Percentiles rank a stretch among this genome's conserved stretches.
Conservation (phyloP, 306 rosid genomes). For the Quercus agrifolia region DNA sequence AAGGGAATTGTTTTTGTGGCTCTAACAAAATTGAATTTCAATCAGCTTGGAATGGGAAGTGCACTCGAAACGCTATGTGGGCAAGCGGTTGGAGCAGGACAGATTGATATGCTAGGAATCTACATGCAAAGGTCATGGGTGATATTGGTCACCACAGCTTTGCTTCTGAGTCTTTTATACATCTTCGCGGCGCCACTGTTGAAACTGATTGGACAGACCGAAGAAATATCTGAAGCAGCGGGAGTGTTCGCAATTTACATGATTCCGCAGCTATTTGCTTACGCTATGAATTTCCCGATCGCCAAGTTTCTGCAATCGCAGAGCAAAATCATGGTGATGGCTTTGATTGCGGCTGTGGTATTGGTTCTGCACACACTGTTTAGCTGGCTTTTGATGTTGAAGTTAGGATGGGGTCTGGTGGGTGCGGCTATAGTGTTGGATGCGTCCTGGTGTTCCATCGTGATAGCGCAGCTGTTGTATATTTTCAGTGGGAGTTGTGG, state of each 20-base stretch:
- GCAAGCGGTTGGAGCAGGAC: constrained; percentile 83
- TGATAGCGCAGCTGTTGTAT: constrained; percentile 56
- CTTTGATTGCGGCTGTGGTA: constrained; percentile 53
- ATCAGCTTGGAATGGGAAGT: constrained; percentile 89
- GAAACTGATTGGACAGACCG: constrained; percentile 58
- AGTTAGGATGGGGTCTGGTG: constrained; percentile 58
- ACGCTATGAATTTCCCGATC: constrained; percentile 70
- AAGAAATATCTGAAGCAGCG: constrained; percentile 61
- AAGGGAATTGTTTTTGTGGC: no score
- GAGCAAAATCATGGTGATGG: constrained; percentile 90
- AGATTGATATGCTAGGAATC: constrained; percentile 69
- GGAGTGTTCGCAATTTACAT: constrained; percentile 71
- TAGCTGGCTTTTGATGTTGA: constrained; percentile 73
- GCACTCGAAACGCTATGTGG: constrained; percentile 92
- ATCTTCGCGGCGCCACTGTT: constrained; percentile 53
- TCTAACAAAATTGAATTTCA: background rate
- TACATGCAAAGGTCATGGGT: constrained; percentile 95
- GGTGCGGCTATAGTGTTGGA: constrained; percentile 77
- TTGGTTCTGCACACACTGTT: constrained; percentile 56
- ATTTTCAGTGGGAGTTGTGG: constrained; percentile 60
- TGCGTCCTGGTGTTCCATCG: constrained; percentile 74
- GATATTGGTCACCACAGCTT: constrained; percentile 46
- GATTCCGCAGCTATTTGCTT: constrained; percentile 90
- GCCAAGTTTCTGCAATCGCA: constrained; percentile 83
- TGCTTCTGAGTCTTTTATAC: constrained; percentile 40